phyloP scores from a whole-genome alignment of 306 rosid species.

The Hippophae gyantsensis region DNA sequence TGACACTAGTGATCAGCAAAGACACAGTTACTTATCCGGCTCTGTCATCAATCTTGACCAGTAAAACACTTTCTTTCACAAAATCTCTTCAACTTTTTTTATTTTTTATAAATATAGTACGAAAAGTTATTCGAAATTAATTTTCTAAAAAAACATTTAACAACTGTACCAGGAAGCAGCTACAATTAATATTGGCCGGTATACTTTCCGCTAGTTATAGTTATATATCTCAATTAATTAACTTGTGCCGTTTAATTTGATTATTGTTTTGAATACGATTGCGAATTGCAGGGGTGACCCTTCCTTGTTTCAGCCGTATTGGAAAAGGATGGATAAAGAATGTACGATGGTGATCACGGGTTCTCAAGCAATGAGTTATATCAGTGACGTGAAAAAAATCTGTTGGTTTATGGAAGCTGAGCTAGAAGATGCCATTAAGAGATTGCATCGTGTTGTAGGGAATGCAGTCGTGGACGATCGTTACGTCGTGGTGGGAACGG shows the following conservation, averaged over 20 bases:
- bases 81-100: too few relatives aligned
- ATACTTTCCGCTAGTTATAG: too few relatives aligned
- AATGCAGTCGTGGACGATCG: slow-evolving; percentile 44
- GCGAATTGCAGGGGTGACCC: slow-evolving; percentile 57
- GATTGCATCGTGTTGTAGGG: slow-evolving; percentile 46
- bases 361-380: slow-evolving; percentile 44
- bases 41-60: slow-evolving; percentile 36
- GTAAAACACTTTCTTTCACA: slow-evolving; percentile 18
- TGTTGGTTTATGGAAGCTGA: slow-evolving; percentile 66
- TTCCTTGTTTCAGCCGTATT: slow-evolving; percentile 27
- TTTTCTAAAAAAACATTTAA: too few relatives aligned
- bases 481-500: slow-evolving; percentile 58
- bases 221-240: too few relatives aligned
- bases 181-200: too few relatives aligned
- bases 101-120: too few relatives aligned
- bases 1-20: slow-evolving; percentile 5
- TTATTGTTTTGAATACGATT: neutral
- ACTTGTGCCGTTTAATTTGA: neutral
- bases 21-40: slow-evolving; percentile 1
- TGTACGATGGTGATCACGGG: slow-evolving; percentile 56
- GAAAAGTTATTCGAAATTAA: too few relatives aligned
- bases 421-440: slow-evolving; percentile 30
- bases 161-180: too few relatives aligned
- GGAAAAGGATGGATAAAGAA: slow-evolving; percentile 46
- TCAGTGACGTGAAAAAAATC: slow-evolving; percentile 20